Evolutionary conservation across 1,284 basidiomycete species (phyloP).

Genomic region (Porodaedalea pini): DNA sequence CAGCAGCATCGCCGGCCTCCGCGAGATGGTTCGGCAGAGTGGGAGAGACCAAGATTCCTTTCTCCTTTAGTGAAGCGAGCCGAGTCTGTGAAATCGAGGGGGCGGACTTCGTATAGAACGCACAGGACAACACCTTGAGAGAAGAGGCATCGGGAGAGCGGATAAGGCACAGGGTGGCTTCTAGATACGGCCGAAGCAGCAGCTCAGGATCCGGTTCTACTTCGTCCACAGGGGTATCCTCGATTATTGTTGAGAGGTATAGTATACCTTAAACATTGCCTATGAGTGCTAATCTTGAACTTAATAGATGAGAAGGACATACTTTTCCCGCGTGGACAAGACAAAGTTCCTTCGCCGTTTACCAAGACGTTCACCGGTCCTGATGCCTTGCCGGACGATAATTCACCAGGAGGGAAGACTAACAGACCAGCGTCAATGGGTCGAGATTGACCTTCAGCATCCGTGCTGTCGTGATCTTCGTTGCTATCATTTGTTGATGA

Average conservation of each 20-base stretch:
- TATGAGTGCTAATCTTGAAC: constrained; percentile 10
- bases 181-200: constrained; percentile 59
- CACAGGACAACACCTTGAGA: constrained; percentile 20
- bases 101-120: constrained; percentile 16
- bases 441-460: constrained; percentile 25
- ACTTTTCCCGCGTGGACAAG: constrained; percentile 84
- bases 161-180: constrained; percentile 42
- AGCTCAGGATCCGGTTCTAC: constrained; percentile 37
- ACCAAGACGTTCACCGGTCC: constrained; percentile 67
- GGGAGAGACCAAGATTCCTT: constrained; percentile 38
- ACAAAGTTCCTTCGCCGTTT: constrained; percentile 82
- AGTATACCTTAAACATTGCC: constrained; percentile 50
- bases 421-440: constrained; percentile 69
- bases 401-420: constrained; percentile 75
- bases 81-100: not conserved
- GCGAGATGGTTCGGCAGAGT: constrained; percentile 42
- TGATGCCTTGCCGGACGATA: constrained; percentile 43
- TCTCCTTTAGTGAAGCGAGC: constrained; percentile 6
- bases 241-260: constrained; percentile 54
- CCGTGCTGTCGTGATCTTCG: constrained; percentile 18
- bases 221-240: constrained; percentile 20
- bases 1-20: constrained; percentile 56
- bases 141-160: constrained; percentile 22
- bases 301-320: constrained; percentile 28
- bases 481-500: constrained; percentile 24